These are phyloP conservation scores for Colletotrichum costaricense DNA, from an alignment of 2,329 filamentous ascomycete species.

Conservation along the genomic window DNA sequence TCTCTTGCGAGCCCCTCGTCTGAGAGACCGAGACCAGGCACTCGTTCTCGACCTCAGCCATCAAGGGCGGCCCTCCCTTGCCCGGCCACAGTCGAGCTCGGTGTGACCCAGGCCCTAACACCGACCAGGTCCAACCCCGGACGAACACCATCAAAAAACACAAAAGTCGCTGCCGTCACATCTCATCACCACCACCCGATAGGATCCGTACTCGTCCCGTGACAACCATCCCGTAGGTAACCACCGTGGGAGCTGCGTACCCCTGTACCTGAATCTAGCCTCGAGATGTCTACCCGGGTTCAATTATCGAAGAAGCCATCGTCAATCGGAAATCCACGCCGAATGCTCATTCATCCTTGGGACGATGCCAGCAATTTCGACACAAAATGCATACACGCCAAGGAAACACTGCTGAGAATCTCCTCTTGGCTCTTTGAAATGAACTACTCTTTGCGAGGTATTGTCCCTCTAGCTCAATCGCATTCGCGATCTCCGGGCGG, in stretches of 20 bases:
- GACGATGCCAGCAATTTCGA: background rate
- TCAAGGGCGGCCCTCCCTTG: slow-evolving; percentile 11
- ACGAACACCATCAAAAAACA: slow-evolving; percentile 7
- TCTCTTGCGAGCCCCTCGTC: background rate
- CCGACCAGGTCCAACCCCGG: slow-evolving; percentile 11
- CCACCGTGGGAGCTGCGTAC: slow-evolving; percentile 9
- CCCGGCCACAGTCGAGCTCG: background rate
- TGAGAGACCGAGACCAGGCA: background rate
- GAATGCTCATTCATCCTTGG: background rate
- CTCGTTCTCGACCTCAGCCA: background rate
- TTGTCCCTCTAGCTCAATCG: slow-evolving; percentile 1
- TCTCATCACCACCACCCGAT: slow-evolving; percentile 16
- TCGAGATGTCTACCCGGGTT: background rate
- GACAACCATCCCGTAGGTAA: slow-evolving; percentile 7
- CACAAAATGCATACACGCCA: background rate
- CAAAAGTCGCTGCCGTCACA: slow-evolving; percentile 18
- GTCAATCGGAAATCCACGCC: background rate
- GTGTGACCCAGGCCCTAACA: background rate
- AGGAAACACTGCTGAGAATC: background rate
- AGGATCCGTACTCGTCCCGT: slow-evolving; percentile 12
- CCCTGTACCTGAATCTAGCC: slow-evolving; percentile 16
- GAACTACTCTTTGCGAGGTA: background rate
- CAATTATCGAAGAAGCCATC: background rate
- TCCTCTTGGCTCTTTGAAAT: background rate
- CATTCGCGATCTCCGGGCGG: slow-evolving; percentile 16